phyloP scores from a whole-genome alignment of 805 yeast genomes.

The Yamadazyma akitaensis region DNA sequence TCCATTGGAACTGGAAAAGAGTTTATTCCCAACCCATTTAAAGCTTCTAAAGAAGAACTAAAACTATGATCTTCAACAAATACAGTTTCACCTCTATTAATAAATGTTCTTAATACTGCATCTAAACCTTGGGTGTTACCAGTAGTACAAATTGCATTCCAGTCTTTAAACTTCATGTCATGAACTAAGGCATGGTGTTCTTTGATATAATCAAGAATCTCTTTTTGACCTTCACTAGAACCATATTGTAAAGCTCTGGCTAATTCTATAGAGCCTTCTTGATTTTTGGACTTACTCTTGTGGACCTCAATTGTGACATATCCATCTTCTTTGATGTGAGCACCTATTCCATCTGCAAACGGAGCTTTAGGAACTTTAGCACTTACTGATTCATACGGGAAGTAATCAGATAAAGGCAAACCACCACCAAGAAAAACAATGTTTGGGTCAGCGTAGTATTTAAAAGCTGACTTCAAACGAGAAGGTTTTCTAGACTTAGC shows the following conservation, averaged over 20 bases:
- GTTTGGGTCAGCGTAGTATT: constrained; percentile 67
- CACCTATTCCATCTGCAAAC: constrained; percentile 72
- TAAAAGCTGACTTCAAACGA: constrained; percentile 80
- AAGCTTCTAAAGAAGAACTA: constrained; percentile 81
- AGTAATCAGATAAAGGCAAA: constrained; percentile 83
- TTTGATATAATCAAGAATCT: constrained; percentile 60
- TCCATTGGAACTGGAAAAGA: constrained; percentile 78
- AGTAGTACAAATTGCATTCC: constrained; percentile 67
- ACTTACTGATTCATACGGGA: constrained; percentile 80
- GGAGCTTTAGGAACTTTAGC: constrained; percentile 79
- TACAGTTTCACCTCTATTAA: constrained; percentile 76
- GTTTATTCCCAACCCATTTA: constrained; percentile 65
- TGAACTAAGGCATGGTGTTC: constrained; percentile 66
- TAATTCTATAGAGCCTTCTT: constrained; percentile 59
- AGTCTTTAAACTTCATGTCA: constrained; percentile 48
- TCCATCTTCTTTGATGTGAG: constrained; percentile 45
- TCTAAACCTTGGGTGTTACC: constrained; percentile 96
- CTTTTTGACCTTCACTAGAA: constrained; percentile 74
- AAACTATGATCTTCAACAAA: constrained; percentile 80
- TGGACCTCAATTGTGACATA: constrained; percentile 38
- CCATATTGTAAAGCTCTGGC: constrained; percentile 93
- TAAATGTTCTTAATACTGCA: constrained; percentile 71
- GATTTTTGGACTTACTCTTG: constrained; percentile 27
- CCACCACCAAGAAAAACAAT: constrained; percentile 94
- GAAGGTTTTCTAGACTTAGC: constrained; percentile 74